Evolutionary conservation across 2,329 filamentous ascomycete species (phyloP).

Genomic region (Verticillium nubilum): DNA sequence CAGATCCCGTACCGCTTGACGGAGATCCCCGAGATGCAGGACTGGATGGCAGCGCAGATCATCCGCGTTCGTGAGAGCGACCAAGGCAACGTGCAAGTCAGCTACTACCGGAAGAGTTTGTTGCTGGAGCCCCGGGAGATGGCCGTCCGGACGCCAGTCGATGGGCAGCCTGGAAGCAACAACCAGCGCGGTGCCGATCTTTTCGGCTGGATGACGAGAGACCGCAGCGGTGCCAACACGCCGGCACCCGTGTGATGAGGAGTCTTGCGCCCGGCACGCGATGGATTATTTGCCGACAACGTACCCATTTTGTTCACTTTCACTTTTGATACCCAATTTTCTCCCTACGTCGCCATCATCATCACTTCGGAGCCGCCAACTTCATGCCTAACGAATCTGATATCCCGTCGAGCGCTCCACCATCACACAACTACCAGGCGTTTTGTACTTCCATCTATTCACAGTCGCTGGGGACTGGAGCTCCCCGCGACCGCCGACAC

Average conservation of each 20-base stretch:
- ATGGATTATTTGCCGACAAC: neutral
- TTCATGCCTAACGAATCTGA: neutral
- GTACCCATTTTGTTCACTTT: slow-evolving; percentile 11
- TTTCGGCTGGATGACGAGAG: slow-evolving; percentile 47
- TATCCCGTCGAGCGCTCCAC: neutral
- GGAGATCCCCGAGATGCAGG: slow-evolving; percentile 82
- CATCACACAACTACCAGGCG: neutral
- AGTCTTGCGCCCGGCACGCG: neutral
- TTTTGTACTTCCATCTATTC: neutral
- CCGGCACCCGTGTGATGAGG: slow-evolving; percentile 1
- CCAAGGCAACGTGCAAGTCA: slow-evolving; percentile 52
- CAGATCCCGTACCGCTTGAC: slow-evolving; percentile 85
- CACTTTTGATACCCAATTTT: slow-evolving; percentile 29
- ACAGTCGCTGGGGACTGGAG: neutral
- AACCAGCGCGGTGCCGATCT: slow-evolving; percentile 31
- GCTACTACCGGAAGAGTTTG: slow-evolving; percentile 75
- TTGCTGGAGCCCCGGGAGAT: slow-evolving; percentile 71
- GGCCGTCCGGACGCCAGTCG: slow-evolving; percentile 22
- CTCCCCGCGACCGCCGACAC: neutral
- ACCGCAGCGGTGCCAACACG: slow-evolving; percentile 24
- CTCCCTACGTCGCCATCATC: slow-evolving; percentile 8
- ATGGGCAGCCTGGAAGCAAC: slow-evolving; percentile 20
- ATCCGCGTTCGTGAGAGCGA: slow-evolving; percentile 62
- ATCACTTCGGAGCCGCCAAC: slow-evolving; percentile 4
- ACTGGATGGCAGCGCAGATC: slow-evolving; percentile 85